Evolutionary conservation across 257 asterid genomes (phyloP).

Genomic region (Solanum sejunctum): DNA sequence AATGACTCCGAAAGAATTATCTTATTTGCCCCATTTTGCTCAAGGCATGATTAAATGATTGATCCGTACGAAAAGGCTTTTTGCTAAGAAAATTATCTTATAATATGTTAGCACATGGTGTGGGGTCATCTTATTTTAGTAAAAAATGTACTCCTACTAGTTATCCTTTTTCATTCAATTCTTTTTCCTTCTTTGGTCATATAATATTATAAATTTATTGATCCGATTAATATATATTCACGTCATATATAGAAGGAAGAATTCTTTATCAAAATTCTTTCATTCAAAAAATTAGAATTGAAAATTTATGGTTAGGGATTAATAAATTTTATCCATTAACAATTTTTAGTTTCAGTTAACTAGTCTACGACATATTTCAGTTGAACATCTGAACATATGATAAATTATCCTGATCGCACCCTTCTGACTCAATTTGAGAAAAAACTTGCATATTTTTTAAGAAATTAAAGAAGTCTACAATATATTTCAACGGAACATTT

Average conservation of each 20-base stretch:
- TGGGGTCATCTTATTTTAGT: not conserved
- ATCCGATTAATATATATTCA: not conserved
- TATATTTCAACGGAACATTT: no score
- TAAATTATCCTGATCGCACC: no score
- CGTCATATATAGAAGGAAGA: rapidly evolving
- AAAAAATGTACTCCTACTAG: not conserved
- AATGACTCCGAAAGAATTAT: not conserved
- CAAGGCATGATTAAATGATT: not conserved
- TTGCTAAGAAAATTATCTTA: not conserved
- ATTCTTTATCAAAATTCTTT: not conserved
- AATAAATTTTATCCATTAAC: not conserved
- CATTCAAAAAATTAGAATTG: not conserved
- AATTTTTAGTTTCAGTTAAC: no score
- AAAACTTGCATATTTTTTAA: no score
- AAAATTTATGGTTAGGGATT: not conserved
- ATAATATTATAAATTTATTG: not conserved
- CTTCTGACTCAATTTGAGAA: no score
- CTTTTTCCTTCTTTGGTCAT: not conserved
- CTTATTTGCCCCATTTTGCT: not conserved
- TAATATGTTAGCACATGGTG: not conserved
- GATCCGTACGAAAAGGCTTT: not conserved
- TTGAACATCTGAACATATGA: no score
- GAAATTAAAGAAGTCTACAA: no score
- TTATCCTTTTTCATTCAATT: not conserved
- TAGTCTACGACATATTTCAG: no score